Evolutionary conservation across 2,329 filamentous ascomycete genomes (phyloP).

Genomic region (Colletotrichum liaoningense): DNA sequence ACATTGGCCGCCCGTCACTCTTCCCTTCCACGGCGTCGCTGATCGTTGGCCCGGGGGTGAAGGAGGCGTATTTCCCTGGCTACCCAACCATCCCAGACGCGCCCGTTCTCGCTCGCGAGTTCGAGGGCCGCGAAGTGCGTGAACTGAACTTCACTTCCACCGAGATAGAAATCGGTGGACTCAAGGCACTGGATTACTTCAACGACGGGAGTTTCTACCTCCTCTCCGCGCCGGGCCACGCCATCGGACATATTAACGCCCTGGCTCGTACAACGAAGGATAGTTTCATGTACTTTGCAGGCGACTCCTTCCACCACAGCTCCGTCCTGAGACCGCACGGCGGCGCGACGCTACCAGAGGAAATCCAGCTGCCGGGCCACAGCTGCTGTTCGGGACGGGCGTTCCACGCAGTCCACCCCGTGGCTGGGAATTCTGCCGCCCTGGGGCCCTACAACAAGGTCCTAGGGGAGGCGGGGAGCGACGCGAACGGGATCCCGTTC

Average conservation of each 20-base stretch:
- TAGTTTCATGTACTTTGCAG: slow-evolving; percentile 17
- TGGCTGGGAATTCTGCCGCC: neutral
- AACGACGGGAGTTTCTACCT: slow-evolving; percentile 26
- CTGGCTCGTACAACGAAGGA: slow-evolving; percentile 8
- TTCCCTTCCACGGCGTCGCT: slow-evolving; percentile 39
- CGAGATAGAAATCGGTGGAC: neutral
- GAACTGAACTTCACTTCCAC: slow-evolving; percentile 8
- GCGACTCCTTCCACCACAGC: slow-evolving; percentile 14
- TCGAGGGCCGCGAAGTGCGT: slow-evolving; percentile 11
- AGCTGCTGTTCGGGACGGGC: neutral
- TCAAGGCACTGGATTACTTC: slow-evolving; percentile 20
- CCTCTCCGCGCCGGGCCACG: slow-evolving; percentile 25
- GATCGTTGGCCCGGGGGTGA: slow-evolving; percentile 40
- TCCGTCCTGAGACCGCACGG: neutral
- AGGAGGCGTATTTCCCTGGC: slow-evolving; percentile 32
- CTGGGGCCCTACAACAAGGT: neutral
- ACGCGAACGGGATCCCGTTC: neutral
- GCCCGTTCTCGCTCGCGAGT: slow-evolving; percentile 30
- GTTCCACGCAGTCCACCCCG: slow-evolving; percentile 1
- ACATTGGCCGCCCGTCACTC: slow-evolving; percentile 40
- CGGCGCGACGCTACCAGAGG: neutral
- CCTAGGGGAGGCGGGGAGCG: neutral
- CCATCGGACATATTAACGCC: slow-evolving; percentile 14
- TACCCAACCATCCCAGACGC: slow-evolving; percentile 28
- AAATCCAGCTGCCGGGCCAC: neutral